Base-by-base conservation (phyloP, 2,329 filamentous ascomycete genomes). In the Sporothrix brunneoviolacea region DNA sequence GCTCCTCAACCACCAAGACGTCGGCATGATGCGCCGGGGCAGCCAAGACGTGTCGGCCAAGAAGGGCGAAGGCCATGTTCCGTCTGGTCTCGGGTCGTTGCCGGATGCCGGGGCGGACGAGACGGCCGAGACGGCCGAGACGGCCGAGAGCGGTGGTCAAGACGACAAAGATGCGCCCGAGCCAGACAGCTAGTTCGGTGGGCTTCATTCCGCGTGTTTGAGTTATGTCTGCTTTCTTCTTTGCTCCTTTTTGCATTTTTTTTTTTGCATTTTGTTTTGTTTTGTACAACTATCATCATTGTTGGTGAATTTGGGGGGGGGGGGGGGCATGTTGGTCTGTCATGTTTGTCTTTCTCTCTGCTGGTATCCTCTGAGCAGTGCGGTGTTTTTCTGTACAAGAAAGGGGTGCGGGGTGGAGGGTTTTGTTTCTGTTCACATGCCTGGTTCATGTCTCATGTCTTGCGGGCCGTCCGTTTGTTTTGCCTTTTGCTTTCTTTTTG, bases 1-100 rank as follows among this genome's bases (percentile, higher is more conserved):
- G 0, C 65, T 75, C 21, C 66, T 74, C 18, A 73, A 74, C 52
- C 71, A 75, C 42, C 72, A 75, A 43, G 78, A 80, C 39, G 61
- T 67, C 0, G 72, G 69, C 1, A 55, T 72, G 30, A 63, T 71
- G 57, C 66, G 73, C 38, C 70, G 73, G 22, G 72, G 70, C 6
- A 80, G 76, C 53, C 71, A 76, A 46, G 76, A 79, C 54, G 61
- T 52, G 40, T 55, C 51, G 36, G 54, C 44, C 21, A 69, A 66
- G 54, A 71, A 69, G 46, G 64, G 59, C 50, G 71, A 73, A 38
- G 61, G 64, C n/a, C 58, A 64, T 37, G 57, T 59, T 15, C 61
- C 61, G 4, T 67, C 71, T 27, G 61, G 62, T 15, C 64, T 72
- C 40, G 69, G 74, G 54, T 66, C 64, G n/a, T 55, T 71, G 4